A percentile compares a stretch with the other conserved stretches of the same genome.
Conservation (phyloP, 2,329 filamentous ascomycete genomes). For the Zymoseptoria brevis region DNA sequence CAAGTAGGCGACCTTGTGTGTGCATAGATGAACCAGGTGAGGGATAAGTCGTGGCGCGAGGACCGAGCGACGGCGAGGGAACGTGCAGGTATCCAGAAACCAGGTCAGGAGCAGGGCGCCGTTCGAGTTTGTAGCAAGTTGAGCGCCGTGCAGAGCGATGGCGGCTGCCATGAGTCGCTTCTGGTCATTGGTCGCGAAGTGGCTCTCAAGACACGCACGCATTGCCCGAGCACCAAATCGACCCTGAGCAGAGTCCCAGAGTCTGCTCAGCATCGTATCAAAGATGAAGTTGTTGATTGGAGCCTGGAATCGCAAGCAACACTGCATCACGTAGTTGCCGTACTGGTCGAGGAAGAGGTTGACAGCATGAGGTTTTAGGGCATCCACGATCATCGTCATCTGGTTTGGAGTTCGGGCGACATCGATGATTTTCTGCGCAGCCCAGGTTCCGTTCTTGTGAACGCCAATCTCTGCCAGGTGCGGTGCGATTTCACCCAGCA, state of each 20-base stretch:
- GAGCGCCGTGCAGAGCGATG: slow-evolving; percentile 93
- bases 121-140: slow-evolving; percentile 92
- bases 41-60: slow-evolving; percentile 86
- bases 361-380: slow-evolving; percentile 76
- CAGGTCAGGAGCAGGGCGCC: slow-evolving; percentile 89
- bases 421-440: slow-evolving; percentile 98
- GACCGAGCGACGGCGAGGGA: slow-evolving; percentile 82
- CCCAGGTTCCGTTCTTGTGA: slow-evolving; percentile 99
- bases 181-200: slow-evolving; percentile 89
- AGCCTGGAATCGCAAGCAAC: slow-evolving; percentile 82
- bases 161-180: slow-evolving; percentile 89
- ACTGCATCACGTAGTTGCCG: slow-evolving; percentile 96
- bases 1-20: slow-evolving; percentile 95
- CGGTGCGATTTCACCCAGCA: slow-evolving; percentile 80
- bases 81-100: slow-evolving; percentile 97
- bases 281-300: slow-evolving; percentile 96
- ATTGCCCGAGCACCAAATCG: slow-evolving; percentile 92
- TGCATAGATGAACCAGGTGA: slow-evolving; percentile 89
- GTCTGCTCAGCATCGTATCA: slow-evolving; percentile 86
- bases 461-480: slow-evolving; percentile 94
- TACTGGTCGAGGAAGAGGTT: slow-evolving; percentile 95
- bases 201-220: slow-evolving; percentile 92
- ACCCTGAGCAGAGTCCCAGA: slow-evolving; percentile 90
- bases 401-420: slow-evolving; percentile 79
- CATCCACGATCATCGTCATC: slow-evolving; percentile 75